Conservation (phyloP, 176 grass and related monocot genomes). For the Triticum urartu region DNA sequence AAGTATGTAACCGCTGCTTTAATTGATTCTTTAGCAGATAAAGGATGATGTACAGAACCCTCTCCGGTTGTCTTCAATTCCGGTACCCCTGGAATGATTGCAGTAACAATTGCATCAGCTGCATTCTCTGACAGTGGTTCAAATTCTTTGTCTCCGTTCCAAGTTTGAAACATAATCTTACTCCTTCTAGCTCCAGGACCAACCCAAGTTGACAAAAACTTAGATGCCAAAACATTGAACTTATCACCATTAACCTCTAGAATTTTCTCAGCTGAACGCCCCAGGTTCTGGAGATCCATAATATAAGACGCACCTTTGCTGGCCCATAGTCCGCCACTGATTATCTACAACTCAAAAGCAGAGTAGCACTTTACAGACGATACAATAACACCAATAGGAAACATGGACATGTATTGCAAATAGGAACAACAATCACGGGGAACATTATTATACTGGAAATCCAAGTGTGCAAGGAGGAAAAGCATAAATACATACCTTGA, state of each 20-base stretch:
- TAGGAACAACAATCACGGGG: neutral
- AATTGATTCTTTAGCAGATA: constrained; percentile 60
- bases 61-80: constrained; percentile 47
- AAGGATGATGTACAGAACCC: constrained; percentile 50
- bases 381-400: no score
- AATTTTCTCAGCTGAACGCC: constrained; percentile 57
- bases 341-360: constrained; percentile 57
- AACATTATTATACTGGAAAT: neutral
- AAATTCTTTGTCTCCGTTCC: constrained; percentile 88
- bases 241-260: constrained; percentile 71
- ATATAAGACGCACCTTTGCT: constrained; percentile 60
- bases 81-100: constrained; percentile 32
- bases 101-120: constrained; percentile 48
- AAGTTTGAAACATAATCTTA: constrained; percentile 80
- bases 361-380: neutral
- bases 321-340: constrained; percentile 77
- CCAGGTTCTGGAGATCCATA: constrained; percentile 55
- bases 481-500: constrained; percentile 65
- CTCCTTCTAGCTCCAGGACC: constrained; percentile 79
- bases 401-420: neutral
- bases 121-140: constrained; percentile 51
- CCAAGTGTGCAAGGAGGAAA: neutral
- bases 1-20: constrained; percentile 58
- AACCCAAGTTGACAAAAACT: constrained; percentile 97
- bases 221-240: constrained; percentile 74